phyloP scores from a whole-genome alignment of 352 stramenopile genomes.

The Phytophthora pluvialis region DNA sequence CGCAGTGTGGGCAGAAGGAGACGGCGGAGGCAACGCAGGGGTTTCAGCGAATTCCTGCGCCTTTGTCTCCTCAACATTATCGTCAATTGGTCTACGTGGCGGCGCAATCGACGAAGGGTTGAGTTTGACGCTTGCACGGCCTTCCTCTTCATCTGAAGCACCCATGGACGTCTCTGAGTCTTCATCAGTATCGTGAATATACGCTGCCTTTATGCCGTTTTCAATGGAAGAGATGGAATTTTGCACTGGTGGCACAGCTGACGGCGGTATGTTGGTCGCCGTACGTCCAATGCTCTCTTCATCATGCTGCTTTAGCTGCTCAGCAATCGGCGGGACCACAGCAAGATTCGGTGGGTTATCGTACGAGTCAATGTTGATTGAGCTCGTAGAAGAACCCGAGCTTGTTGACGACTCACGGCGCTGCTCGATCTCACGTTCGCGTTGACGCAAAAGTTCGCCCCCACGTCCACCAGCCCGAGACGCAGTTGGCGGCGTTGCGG shows the following conservation, averaged over 20 bases:
- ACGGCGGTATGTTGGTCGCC: not conserved
- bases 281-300: not conserved
- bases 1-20: slow-evolving; percentile 44
- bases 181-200: slow-evolving; percentile 39
- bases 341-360: slow-evolving; percentile 29
- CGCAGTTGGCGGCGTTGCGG: slow-evolving; percentile 9
- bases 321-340: slow-evolving; percentile 27
- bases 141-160: slow-evolving; percentile 43
- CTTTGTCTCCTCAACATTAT: slow-evolving; percentile 63
- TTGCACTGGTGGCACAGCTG: not conserved
- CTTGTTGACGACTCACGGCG: slow-evolving; percentile 56
- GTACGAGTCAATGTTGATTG: slow-evolving; percentile 78
- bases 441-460: slow-evolving; percentile 22
- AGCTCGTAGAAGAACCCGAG: slow-evolving; percentile 68
- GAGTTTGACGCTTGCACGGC: slow-evolving; percentile 15
- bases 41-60: slow-evolving; percentile 54
- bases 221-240: slow-evolving; percentile 4
- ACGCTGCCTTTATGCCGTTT: slow-evolving; percentile 17
- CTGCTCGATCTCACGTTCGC: slow-evolving; percentile 28
- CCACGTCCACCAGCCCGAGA: slow-evolving; percentile 19
- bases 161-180: slow-evolving; percentile 50
- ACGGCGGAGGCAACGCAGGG: slow-evolving; percentile 48
- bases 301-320: slow-evolving; percentile 19
- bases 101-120: not conserved
- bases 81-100: slow-evolving; percentile 21